Percentiles rank a stretch among this genome's conserved stretches.
Conservation (phyloP, 169 alveolate genomes). For the Cystoisospora suis region DNA sequence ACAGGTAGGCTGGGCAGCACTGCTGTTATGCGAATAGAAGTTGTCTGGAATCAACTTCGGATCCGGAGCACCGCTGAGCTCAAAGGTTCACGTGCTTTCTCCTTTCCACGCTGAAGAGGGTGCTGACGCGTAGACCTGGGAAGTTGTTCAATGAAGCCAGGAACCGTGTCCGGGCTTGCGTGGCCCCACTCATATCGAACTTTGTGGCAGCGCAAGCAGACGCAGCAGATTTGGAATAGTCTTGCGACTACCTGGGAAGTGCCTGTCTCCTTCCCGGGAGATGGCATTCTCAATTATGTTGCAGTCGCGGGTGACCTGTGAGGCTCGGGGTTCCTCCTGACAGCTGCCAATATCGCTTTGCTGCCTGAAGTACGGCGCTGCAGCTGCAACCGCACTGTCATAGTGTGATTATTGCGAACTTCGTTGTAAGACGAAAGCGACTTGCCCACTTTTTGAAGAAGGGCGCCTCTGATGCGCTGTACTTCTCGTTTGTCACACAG, state of each 20-base stretch:
- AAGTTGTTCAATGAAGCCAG: too few species aligned
- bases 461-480: background rate
- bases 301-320: background rate
- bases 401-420: background rate
- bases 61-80: background rate
- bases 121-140: too few species aligned
- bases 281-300: too few species aligned
- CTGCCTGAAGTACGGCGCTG: background rate
- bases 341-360: background rate
- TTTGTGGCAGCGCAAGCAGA: too few species aligned
- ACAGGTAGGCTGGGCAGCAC: slow-evolving; percentile 12
- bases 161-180: too few species aligned
- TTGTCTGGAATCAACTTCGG: background rate
- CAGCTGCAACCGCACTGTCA: background rate
- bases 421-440: background rate
- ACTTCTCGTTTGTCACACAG: background rate
- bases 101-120: background rate
- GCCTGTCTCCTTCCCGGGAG: too few species aligned
- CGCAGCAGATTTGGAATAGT: too few species aligned
- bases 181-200: too few species aligned
- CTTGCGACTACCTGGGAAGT: too few species aligned
- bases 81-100: background rate
- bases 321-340: background rate
- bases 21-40: background rate
- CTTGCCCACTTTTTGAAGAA: background rate